Conservation (phyloP, 1,139 yeast genomes). For the Nakaseomyces delphensis region DNA sequence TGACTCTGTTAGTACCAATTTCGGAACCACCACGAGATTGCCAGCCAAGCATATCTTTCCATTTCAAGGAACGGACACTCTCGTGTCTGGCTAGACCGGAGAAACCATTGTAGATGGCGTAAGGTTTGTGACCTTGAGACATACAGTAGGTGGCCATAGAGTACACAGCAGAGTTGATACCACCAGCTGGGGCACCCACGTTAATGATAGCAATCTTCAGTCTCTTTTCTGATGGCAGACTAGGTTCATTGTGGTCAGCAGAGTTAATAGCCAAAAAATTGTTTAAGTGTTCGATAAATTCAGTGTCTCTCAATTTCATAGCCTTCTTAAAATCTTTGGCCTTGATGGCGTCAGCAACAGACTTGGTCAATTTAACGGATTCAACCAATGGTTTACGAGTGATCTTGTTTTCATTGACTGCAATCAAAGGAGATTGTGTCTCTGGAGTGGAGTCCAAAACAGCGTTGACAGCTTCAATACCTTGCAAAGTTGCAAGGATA, state of each 20-base stretch:
- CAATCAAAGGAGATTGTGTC: slow-evolving; percentile 93
- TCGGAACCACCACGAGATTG: slow-evolving; percentile 89
- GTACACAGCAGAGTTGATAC: slow-evolving; percentile 85
- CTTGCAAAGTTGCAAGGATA: slow-evolving; percentile 85
- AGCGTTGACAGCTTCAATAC: slow-evolving; percentile 94
- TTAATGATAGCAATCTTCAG: slow-evolving; percentile 69
- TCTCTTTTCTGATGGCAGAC: slow-evolving; percentile 43
- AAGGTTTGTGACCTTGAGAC: slow-evolving; percentile 81
- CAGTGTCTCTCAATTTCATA: slow-evolving; percentile 77
- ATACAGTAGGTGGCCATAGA: slow-evolving; percentile 88
- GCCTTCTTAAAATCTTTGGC: slow-evolving; percentile 76
- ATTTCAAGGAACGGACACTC: slow-evolving; percentile 57
- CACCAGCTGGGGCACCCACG: slow-evolving; percentile 97
- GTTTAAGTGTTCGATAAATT: slow-evolving; percentile 68
- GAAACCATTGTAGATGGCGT: slow-evolving; percentile 86
- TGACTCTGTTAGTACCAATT: slow-evolving; percentile 83
- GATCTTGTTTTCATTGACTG: slow-evolving; percentile 77
- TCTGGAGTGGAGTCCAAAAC: slow-evolving; percentile 81
- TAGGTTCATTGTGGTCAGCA: slow-evolving; percentile 51
- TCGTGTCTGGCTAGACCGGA: slow-evolving; percentile 82
- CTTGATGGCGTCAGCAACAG: slow-evolving; percentile 79
- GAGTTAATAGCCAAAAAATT: slow-evolving; percentile 64
- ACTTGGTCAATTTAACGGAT: slow-evolving; percentile 76
- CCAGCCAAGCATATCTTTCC: slow-evolving; percentile 91
- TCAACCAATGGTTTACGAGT: slow-evolving; percentile 78